Base-by-base conservation (phyloP, 108 stramenopile genomes). In the Cyclostephanos tholiformis region DNA sequence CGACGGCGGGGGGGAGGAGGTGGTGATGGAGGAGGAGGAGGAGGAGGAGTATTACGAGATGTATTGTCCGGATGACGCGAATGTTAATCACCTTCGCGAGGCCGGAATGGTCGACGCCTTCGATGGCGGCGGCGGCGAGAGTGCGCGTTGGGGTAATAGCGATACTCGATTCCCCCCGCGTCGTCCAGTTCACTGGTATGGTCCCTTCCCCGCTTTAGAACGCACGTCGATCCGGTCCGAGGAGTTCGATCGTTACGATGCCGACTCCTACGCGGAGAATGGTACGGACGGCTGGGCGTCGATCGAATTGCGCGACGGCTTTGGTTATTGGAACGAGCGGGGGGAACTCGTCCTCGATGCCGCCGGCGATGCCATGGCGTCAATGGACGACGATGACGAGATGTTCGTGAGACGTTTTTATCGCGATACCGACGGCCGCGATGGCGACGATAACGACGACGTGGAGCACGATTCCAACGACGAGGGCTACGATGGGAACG, bases 281-380 rank as follows among this genome's bases (percentile, higher is more conserved):
- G 27, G n/a, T n/a, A n/a, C 63, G 13, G 62, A 36, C 36, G 41
- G 29, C 19, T 59, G 63, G 49, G 66, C 60, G 10, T 49, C 76
- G 35, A 84, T 88, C 36, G 85, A 90, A 57, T 61, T 94, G 36
- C 49, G 66, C 1, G 68, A 80, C n/a, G 93, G 93, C 17, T 81
- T 90, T 20, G 93, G 89, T 0, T 91, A 84, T 60, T 91, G 90
- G 89, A 86, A 83, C 17, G 84, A 89, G 59, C 70, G 82, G 39
- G 93, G 93, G 19, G 88, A 91, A 67, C 74, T 94, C 3, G 67
- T 94, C 16, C 62, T 94, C 36, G 76, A 82, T 53, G 81, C 76
- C 50, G 87, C 67, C 4, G 64, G 67, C 10, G 73, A 57, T n/a
- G 63, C 61, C 4, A 29, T 65, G 13, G 39, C 56, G 7, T 22